A percentile compares a stretch with the other conserved stretches of the same genome.
phyloP scores from a whole-genome alignment of 2,329 filamentous ascomycete species.

The Corinectria fuckeliana region DNA sequence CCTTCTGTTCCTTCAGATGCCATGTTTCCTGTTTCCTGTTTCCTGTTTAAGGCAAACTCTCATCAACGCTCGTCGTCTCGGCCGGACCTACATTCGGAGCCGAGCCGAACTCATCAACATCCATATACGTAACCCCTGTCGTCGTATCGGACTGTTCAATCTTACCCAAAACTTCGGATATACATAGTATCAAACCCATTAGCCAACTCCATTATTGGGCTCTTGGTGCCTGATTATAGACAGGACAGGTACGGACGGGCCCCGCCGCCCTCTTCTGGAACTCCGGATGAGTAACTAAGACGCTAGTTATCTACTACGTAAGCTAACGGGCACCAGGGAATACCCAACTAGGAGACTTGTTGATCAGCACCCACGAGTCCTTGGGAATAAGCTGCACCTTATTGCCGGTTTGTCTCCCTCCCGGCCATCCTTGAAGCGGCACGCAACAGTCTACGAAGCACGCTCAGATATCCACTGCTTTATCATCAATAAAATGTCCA shows the following conservation, averaged over 20 bases:
- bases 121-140: not conserved
- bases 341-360: not conserved
- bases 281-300: not conserved
- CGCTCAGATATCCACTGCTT: no score
- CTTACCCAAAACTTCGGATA: not conserved
- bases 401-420: not conserved
- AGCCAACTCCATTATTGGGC: slow-evolving; percentile 29
- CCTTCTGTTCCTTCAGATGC: no score
- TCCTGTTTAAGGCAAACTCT: not conserved
- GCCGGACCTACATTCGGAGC: slow-evolving; percentile 20
- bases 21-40: no score
- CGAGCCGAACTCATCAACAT: slow-evolving; percentile 15
- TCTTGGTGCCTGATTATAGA: slow-evolving; percentile 14
- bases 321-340: not conserved
- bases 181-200: not conserved
- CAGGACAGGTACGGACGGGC: not conserved
- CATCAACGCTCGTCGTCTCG: slow-evolving; percentile 3
- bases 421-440: not conserved
- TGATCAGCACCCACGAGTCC: no score
- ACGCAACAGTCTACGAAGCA: no score
- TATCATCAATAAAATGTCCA: no score
- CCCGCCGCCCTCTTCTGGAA: not conserved
- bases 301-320: no score
- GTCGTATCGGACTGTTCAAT: not conserved
- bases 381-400: no score